phyloP scores from a whole-genome alignment of 2,329 filamentous ascomycete genomes.

The Exophiala aquamarina region DNA sequence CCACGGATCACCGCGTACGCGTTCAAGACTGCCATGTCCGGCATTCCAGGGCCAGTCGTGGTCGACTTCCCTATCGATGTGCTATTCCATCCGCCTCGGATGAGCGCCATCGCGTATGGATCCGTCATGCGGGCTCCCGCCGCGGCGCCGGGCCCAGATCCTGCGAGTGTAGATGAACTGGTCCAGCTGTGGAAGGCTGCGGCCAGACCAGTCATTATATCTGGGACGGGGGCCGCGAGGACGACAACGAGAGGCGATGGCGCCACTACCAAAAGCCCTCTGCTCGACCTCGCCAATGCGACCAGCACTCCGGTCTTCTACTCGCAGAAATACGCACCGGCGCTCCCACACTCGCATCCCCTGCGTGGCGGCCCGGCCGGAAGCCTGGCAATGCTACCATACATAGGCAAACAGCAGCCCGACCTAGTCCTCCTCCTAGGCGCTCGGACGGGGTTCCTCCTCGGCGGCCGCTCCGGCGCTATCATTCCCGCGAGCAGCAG shows the following conservation, averaged over 20 bases:
- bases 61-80: constrained; percentile 37
- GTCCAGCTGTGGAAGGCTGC: constrained; percentile 35
- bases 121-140: constrained; percentile 38
- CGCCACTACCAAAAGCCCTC: constrained; percentile 27
- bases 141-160: constrained; percentile 38
- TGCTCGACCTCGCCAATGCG: constrained; percentile 36
- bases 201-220: constrained; percentile 42
- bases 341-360: constrained; percentile 32
- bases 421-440: constrained; percentile 46
- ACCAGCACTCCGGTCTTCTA: constrained; percentile 44
- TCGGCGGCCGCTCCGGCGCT: constrained; percentile 38
- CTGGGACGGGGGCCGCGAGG: constrained; percentile 40
- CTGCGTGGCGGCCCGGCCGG: constrained; percentile 38
- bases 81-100: constrained; percentile 43
- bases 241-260: constrained; percentile 22
- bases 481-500: constrained; percentile 36
- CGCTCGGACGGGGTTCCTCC: constrained; percentile 43
- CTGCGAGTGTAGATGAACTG: constrained; percentile 35
- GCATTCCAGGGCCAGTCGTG: constrained; percentile 39
- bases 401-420: constrained; percentile 32
- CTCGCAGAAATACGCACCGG: constrained; percentile 30
- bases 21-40: constrained; percentile 39
- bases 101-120: constrained; percentile 41
- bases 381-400: constrained; percentile 34
- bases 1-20: constrained; percentile 47